Percentiles rank a stretch among this genome's conserved stretches.
Evolutionary conservation across 352 stramenopile species (phyloP).

Genomic region (Pythium periplocum): DNA sequence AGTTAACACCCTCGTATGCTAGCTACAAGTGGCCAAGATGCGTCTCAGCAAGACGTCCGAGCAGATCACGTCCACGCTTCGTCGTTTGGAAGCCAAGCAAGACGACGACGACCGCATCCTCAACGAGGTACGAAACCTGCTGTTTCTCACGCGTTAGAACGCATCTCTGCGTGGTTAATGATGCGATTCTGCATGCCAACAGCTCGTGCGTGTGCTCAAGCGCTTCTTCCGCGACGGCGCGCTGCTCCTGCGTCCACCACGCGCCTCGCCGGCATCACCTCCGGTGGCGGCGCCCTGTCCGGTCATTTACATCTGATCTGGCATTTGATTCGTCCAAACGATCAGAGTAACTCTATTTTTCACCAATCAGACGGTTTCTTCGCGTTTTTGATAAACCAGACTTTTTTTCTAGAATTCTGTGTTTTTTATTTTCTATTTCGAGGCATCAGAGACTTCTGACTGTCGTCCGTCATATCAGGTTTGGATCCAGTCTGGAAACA

Average conservation of each 20-base stretch:
- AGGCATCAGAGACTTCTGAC: constrained; percentile 3
- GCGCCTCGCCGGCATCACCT: neutral
- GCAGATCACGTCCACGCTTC: constrained; percentile 19
- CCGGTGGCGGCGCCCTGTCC: too few relatives aligned
- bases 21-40: constrained; percentile 17
- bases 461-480: neutral
- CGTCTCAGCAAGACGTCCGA: constrained; percentile 10
- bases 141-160: constrained; percentile 9
- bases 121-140: constrained; percentile 16
- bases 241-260: constrained; percentile 6
- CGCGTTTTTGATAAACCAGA: neutral
- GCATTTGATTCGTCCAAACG: neutral
- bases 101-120: constrained; percentile 20
- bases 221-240: constrained; percentile 14
- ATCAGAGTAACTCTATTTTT: neutral
- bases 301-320: neutral
- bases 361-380: neutral
- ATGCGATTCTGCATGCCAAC: neutral
- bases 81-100: constrained; percentile 18
- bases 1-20: neutral
- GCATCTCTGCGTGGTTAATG: constrained; percentile 9
- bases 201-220: constrained; percentile 14
- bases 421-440: neutral
- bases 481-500: neutral
- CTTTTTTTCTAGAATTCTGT: neutral